These are phyloP conservation scores for Solanum pennellii DNA, from an alignment of 257 asterid species.

Conservation along the genomic window DNA sequence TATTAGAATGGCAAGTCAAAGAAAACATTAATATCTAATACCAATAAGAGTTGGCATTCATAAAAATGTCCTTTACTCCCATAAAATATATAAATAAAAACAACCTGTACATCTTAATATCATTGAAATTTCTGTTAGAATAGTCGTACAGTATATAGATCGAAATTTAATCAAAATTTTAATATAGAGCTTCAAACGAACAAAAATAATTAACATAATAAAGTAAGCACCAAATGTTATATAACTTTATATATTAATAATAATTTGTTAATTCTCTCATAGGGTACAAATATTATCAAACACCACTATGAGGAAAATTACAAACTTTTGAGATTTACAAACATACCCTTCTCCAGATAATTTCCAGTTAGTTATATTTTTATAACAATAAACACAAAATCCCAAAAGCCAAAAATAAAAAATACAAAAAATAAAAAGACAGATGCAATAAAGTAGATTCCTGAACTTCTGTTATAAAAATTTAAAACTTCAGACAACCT, in stretches of 20 bases:
- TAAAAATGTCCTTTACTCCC: background rate
- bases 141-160: too few species aligned
- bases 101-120: background rate
- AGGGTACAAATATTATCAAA: background rate
- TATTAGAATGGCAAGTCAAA: background rate
- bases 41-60: background rate
- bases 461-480: background rate
- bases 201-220: background rate
- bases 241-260: background rate
- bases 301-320: constrained; percentile 2
- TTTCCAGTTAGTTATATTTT: background rate
- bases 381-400: background rate
- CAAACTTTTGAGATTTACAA: constrained; percentile 2
- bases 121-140: background rate
- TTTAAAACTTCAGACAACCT: background rate
- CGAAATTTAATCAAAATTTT: background rate
- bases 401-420: background rate
- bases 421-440: background rate
- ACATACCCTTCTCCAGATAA: background rate
- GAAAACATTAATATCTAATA: background rate
- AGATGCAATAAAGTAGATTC: background rate
- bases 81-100: background rate
- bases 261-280: background rate
- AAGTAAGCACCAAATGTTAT: background rate
- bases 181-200: background rate